These are phyloP conservation scores for Micractinium sp. DNA, from an alignment of 139 green algal species.

Conservation along the genomic window DNA sequence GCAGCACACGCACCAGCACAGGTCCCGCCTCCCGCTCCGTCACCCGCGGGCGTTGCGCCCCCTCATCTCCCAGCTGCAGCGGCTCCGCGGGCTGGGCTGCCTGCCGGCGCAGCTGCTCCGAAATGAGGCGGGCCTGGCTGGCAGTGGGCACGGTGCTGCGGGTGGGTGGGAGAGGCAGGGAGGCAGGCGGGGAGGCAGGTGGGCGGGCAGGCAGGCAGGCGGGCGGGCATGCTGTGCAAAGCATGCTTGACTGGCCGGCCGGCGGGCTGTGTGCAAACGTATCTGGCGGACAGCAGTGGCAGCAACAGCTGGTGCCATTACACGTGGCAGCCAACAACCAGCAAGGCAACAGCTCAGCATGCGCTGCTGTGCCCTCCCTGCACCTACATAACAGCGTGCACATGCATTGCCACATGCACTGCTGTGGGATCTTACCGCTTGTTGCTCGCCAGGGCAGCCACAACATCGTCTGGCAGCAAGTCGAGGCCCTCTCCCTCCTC, in stretches of 20 bases:
- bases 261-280: no score
- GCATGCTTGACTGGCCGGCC: no score
- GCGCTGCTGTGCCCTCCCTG: no score
- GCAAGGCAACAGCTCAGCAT: no score
- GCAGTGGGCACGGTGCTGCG: conserved; percentile 9
- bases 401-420: background rate
- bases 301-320: background rate
- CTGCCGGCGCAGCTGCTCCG: conserved; percentile 27
- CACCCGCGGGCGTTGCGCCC: background rate
- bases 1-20: conserved; percentile 29
- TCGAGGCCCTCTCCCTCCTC: conserved; percentile 11
- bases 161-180: background rate
- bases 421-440: background rate
- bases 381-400: no score
- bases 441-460: conserved; percentile 18
- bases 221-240: no score
- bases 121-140: conserved; percentile 16
- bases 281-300: background rate
- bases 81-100: background rate
- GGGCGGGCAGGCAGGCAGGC: background rate
- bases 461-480: conserved; percentile 6
- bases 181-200: background rate
- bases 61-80: background rate
- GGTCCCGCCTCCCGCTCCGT: conserved; percentile 15
- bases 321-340: no score